Evolutionary conservation across 2,329 filamentous ascomycete genomes (phyloP), one percentile per base, ranked within the genome.

Genomic region (Diaporthe citrichinensis): DNA sequence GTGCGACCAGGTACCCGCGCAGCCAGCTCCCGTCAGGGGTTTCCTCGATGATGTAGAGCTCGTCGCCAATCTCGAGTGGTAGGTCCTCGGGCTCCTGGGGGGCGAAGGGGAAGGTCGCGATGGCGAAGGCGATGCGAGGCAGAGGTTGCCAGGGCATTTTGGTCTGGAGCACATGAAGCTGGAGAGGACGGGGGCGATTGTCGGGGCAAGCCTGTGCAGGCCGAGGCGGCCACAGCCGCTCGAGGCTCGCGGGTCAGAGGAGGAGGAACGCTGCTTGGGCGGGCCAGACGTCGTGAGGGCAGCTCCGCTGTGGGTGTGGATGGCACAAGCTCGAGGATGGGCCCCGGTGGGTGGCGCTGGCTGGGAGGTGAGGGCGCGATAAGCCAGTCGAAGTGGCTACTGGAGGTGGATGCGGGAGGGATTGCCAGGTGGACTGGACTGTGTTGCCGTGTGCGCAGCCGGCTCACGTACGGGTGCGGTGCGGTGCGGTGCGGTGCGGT

Each of bases 11-110:
- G 85, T 99, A 99, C 76, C 97, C 97, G 73, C 97, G 93, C 85
- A 96, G 94, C 97, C 97, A 99, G 83, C 95, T 91, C 81, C 94
- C 94, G 85, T 98, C 92, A 31, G 95, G 94, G 53, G 96, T 97
- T 86, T 98, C 95, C 86, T 98, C 96, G 82, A 99, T 98, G 79
- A 99, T 97, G 86, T 99, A 99, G 78, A 99, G 89, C 86, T 99
- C 97, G 90, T 99, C 97, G 84, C 97, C 97, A 78, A 99, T 95
- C 85, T 99, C 96, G 83, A 99, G 93, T 14, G 97, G 97, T 28
- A 99, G 92, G 85, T 99, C 97, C 83, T 95, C 94, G 72, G 95
- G 92, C 78, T 93, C 93, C 76, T 94, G 93, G 76, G 97, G 94
- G 80, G 94, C 90, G 86, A 99, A 99, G 51, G 97, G 97, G 84